Base-by-base conservation (phyloP, 306 rosid genomes). In the Malus sylvestris region DNA sequence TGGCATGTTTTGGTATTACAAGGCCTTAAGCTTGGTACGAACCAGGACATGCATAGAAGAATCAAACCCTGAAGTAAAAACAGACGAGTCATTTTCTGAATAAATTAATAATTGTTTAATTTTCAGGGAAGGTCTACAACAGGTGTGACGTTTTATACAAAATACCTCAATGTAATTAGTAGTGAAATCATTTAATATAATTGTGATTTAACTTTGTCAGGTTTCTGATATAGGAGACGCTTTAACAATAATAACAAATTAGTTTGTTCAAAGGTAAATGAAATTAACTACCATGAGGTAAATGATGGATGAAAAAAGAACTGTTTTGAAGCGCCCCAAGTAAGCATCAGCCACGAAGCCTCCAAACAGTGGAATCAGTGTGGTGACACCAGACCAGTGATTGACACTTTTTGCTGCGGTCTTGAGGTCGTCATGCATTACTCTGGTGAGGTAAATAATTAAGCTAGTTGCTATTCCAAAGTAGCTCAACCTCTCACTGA, bases 301-400 rank as follows among this genome's bases (percentile, higher is more conserved):
- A 70, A 92, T 68, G 30, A 90, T 55, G 74, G 84, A 62, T 6
- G 98, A 87, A 60, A 81, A 75, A 6, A 92, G 55, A 9, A 95
- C 97, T 8, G 98, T 86, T 68, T 83, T 72, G 86, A 84, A 92
- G 76, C 97, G 93, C 19, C 98, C 98, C 78, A 90, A 52, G 81
- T 89, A 95, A 70, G 98, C 89, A 83, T 95, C 98, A 15, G 98
- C 98, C 25, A 95, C 70, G 85, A 95, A 92, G 23, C 98, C 98
- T 23, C 98, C 98, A 32, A 90, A 32, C 4, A 95, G 81, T 12
- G 98, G 96, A 91, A 90, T 79, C 79, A 95, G 68, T 29, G 98
- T 95, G 61, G 98, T 95, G 62, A 90, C 96, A 55, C 97, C 97
- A 15, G 93, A 18, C 98, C 98, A 95, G 30, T 89, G 83, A 73